phyloP scores from a whole-genome alignment of 352 stramenopile species.

The Phytopythium chamaehyphon region DNA sequence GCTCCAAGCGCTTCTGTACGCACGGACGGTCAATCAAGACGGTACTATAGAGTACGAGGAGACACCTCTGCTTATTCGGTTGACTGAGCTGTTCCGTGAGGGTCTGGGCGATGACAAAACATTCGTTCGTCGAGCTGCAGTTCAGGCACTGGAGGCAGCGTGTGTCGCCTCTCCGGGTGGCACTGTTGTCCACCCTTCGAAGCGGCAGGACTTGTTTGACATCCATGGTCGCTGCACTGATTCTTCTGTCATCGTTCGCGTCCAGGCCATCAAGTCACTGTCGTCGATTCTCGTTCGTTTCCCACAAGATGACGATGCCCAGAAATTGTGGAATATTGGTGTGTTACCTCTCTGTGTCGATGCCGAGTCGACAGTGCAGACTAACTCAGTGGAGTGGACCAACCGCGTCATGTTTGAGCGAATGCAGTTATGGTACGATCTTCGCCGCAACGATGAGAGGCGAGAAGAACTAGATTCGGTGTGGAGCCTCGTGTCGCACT shows the following conservation, averaged over 20 bases:
- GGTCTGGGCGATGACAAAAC: slow-evolving; percentile 79
- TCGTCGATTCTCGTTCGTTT: slow-evolving; percentile 75
- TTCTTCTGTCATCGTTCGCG: slow-evolving; percentile 68
- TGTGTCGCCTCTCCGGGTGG: slow-evolving; percentile 44
- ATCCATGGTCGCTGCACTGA: slow-evolving; percentile 77
- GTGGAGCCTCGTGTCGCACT: slow-evolving; percentile 60
- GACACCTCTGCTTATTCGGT: slow-evolving; percentile 56
- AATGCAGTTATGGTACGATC: slow-evolving; percentile 53
- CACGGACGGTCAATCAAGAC: slow-evolving; percentile 16
- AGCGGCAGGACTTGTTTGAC: slow-evolving; percentile 64
- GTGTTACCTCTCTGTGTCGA: slow-evolving; percentile 82
- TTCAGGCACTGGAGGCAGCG: slow-evolving; percentile 76
- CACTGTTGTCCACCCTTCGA: slow-evolving; percentile 36
- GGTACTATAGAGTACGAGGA: slow-evolving; percentile 35
- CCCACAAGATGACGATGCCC: slow-evolving; percentile 56
- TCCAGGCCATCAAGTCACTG: slow-evolving; percentile 81
- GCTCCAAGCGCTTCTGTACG: slow-evolving; percentile 51
- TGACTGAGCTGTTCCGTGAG: slow-evolving; percentile 73
- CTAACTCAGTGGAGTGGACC: slow-evolving; percentile 49
- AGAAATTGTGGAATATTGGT: slow-evolving; percentile 81
- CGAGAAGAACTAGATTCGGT: slow-evolving; percentile 30
- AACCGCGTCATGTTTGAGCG: slow-evolving; percentile 65
- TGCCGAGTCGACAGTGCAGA: slow-evolving; percentile 70
- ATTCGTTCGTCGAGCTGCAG: slow-evolving; percentile 70
- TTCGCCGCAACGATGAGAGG: slow-evolving; percentile 24